A percentile compares a stretch with the other conserved stretches of the same genome.
Conservation (phyloP, 1,284 basidiomycete genomes). For the Trichosporon sp. region DNA sequence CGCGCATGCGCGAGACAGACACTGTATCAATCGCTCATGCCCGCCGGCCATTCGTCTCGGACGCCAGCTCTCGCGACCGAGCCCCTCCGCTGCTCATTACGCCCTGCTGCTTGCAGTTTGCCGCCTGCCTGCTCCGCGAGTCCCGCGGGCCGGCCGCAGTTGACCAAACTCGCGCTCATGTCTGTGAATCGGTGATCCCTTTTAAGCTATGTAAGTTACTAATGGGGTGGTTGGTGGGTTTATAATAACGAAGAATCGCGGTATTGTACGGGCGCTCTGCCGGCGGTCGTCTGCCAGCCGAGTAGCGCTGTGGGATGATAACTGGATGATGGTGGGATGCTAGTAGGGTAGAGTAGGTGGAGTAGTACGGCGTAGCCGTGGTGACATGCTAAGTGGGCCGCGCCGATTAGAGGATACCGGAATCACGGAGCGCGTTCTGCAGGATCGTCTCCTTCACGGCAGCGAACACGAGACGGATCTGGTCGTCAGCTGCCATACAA, state of each 20-base stretch:
- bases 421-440: constrained; percentile 55
- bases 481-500: not conserved
- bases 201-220: not conserved
- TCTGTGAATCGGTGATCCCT: not conserved
- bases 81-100: no score
- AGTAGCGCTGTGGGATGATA: not conserved
- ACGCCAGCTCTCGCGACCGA: no score
- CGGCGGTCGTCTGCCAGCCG: not conserved
- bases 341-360: not conserved
- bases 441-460: constrained; percentile 97
- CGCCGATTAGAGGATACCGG: constrained; percentile 43
- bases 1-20: no score
- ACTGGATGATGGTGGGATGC: not conserved
- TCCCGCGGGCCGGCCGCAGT: no score
- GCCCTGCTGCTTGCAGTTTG: no score
- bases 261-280: not conserved
- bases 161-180: no score
- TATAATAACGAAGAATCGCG: not conserved
- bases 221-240: not conserved
- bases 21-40: no score
- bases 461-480: constrained; percentile 84
- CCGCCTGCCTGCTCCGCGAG: no score
- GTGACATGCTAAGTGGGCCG: not conserved
- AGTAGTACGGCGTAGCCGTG: not conserved
- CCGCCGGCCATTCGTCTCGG: no score